Evolutionary conservation across 1,139 yeast genomes (phyloP).

Genomic region (Pichia norvegensis): DNA sequence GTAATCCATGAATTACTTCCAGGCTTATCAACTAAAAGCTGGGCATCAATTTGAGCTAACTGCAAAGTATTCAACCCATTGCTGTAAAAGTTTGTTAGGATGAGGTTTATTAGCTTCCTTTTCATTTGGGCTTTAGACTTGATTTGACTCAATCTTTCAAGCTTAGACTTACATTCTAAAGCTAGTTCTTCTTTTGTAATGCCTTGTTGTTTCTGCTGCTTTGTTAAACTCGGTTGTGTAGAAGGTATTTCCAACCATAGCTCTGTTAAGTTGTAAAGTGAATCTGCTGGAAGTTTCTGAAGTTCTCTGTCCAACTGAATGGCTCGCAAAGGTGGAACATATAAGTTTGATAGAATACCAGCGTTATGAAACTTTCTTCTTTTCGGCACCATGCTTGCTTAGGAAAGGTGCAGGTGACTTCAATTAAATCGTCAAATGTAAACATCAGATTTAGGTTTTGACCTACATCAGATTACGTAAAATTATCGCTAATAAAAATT

Average conservation of each 20-base stretch:
- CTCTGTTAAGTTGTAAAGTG: conserved; percentile 26
- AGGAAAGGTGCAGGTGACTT: not conserved
- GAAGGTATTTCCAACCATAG: conserved; percentile 27
- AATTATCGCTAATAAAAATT: not conserved
- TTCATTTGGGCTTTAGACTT: conserved; percentile 29
- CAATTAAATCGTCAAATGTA: not conserved
- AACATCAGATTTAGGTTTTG: no score
- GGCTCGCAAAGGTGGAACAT: conserved; percentile 25
- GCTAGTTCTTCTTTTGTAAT: conserved; percentile 16
- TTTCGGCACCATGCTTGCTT: not conserved
- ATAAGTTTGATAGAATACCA: conserved; percentile 28
- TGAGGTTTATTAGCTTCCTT: conserved; percentile 40
- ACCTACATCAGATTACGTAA: conserved; percentile 7
- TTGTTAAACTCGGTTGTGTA: conserved; percentile 23
- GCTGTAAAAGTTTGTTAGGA: conserved; percentile 52
- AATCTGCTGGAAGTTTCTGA: conserved; percentile 22
- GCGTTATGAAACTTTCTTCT: conserved; percentile 14
- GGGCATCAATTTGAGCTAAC: conserved; percentile 66
- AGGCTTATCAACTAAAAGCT: conserved; percentile 52
- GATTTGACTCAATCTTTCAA: conserved; percentile 15
- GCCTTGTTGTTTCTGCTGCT: conserved; percentile 16
- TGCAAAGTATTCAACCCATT: conserved; percentile 61
- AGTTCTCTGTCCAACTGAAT: conserved; percentile 21
- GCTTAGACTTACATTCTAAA: conserved; percentile 8
- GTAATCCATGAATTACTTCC: conserved; percentile 48